Conservation (phyloP, 805 yeast genomes). For the Yamadazyma paraphyllophila region DNA sequence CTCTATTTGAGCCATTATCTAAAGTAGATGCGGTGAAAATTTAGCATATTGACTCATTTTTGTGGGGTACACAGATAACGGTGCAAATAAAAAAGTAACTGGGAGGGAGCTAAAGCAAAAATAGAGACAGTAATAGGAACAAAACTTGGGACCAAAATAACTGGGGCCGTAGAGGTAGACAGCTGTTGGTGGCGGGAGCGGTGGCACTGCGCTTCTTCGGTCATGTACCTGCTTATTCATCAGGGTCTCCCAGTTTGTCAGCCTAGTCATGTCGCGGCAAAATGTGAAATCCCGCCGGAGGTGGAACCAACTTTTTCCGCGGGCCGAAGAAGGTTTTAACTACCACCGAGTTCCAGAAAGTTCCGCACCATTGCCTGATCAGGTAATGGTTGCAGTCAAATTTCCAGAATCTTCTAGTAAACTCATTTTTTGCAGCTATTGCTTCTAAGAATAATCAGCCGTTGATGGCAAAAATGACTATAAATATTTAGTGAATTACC, state of each 20-base stretch:
- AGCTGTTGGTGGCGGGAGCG: too few relatives aligned
- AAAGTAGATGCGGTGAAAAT: background rate
- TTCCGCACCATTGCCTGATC: background rate
- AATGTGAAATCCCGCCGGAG: background rate
- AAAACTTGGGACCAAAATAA: too few relatives aligned
- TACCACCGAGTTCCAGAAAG: conserved; percentile 2
- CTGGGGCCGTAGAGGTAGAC: too few relatives aligned
- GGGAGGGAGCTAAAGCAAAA: too few relatives aligned
- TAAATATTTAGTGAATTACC: background rate
- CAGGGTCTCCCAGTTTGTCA: background rate
- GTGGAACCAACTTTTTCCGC: background rate
- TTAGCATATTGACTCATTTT: background rate
- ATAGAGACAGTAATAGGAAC: too few relatives aligned
- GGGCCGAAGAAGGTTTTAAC: background rate
- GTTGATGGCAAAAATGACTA: conserved; percentile 1
- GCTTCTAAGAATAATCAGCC: conserved; percentile 3
- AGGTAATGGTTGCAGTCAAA: conserved; percentile 1
- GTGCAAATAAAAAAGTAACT: too few relatives aligned
- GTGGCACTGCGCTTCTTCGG: too few relatives aligned
- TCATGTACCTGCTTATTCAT: too few relatives aligned
- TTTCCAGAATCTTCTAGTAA: conserved; percentile 10
- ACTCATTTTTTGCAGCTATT: conserved; percentile 3
- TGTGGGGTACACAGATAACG: background rate
- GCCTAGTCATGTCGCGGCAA: background rate
- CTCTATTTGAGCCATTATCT: too few relatives aligned